phyloP scores from a whole-genome alignment of 148 eudicot species.

The Chenopodium quinoa region DNA sequence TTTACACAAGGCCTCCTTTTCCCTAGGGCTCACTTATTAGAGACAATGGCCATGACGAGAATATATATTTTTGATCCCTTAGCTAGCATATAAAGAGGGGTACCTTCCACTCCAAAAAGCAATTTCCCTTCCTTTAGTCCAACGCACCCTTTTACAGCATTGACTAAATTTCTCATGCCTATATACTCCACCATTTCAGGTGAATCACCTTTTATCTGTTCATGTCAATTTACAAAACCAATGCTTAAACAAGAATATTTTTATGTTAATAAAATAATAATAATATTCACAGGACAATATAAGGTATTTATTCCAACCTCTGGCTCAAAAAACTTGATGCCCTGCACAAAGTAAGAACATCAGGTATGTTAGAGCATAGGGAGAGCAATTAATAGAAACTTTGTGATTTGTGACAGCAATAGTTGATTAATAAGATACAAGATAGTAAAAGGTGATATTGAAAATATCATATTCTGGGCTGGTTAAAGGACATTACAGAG shows the following conservation, averaged over 20 bases:
- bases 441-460: background rate
- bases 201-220: constrained; percentile 93
- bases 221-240: constrained; percentile 31
- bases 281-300: constrained; percentile 11
- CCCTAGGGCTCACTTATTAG: background rate
- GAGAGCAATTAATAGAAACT: background rate
- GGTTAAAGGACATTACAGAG: background rate
- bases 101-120: constrained; percentile 91
- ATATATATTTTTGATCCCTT: background rate
- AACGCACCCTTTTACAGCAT: constrained; percentile 58
- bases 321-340: constrained; percentile 98
- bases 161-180: constrained; percentile 88
- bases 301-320: constrained; percentile 63
- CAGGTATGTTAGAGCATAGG: constrained; percentile 17
- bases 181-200: constrained; percentile 90
- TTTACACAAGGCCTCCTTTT: background rate
- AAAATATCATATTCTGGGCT: background rate
- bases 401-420: background rate
- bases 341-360: constrained; percentile 49
- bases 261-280: background rate
- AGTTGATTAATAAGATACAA: background rate
- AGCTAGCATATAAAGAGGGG: constrained; percentile 5
- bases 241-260: constrained; percentile 9
- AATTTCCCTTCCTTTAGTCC: constrained; percentile 70
- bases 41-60: background rate